Percentiles rank a stretch among this genome's conserved stretches.
These are phyloP conservation scores for Calonectria montana DNA, from an alignment of 2,329 filamentous ascomycete species.

Conservation along the genomic window DNA sequence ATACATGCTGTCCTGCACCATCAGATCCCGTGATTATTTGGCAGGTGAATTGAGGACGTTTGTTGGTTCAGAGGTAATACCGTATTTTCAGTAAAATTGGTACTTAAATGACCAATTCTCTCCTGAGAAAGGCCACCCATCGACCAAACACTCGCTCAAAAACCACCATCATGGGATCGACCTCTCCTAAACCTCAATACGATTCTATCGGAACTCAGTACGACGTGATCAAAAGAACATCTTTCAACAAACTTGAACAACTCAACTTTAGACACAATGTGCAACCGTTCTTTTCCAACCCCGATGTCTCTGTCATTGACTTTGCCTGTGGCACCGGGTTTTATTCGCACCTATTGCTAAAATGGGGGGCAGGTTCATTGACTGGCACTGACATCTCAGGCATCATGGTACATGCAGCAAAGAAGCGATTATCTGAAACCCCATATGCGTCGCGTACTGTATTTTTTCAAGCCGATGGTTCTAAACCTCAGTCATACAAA, in stretches of 20 bases:
- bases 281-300: not conserved
- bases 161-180: not conserved
- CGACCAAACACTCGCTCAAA: not conserved
- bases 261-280: not conserved
- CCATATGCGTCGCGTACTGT: not conserved
- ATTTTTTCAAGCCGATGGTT: not conserved
- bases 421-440: not conserved
- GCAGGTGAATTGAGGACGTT: not conserved
- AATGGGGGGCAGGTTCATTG: not conserved
- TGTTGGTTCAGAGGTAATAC: not conserved
- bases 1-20: not conserved
- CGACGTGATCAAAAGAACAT: not conserved
- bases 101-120: not conserved
- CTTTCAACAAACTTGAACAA: not conserved
- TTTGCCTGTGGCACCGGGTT: not conserved
- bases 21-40: too few relatives aligned
- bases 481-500: not conserved
- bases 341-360: not conserved
- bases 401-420: not conserved
- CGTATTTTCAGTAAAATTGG: not conserved
- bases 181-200: not conserved
- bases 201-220: not conserved
- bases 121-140: rapidly evolving
- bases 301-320: not conserved
- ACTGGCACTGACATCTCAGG: not conserved